phyloP scores from a whole-genome alignment of 768 basidiomycete species.

The Daedaleopsis nitida region DNA sequence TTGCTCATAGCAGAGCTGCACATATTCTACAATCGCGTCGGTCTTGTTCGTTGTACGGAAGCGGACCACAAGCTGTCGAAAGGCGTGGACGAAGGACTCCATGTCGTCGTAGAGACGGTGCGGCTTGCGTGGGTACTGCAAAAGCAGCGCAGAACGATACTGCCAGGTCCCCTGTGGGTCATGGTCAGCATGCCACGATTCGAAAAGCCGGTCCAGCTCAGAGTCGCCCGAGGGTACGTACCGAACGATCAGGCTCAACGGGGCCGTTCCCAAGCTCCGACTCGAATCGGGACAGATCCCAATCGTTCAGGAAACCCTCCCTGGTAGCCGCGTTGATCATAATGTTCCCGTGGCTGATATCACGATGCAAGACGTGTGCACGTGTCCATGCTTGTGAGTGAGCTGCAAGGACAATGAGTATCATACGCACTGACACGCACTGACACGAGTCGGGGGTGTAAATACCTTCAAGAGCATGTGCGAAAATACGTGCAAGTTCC shows the following conservation, averaged over 20 bases:
- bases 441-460: no score
- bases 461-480: no score
- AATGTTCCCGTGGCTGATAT: not conserved
- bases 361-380: not conserved
- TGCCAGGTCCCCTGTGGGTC: slow-evolving; percentile 3
- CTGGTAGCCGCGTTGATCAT: not conserved
- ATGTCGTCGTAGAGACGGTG: slow-evolving; percentile 4
- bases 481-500: not conserved
- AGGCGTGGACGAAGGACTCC: slow-evolving; percentile 13
- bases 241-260: not conserved
- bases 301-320: not conserved
- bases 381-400: not conserved
- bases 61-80: not conserved
- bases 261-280: not conserved
- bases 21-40: not conserved
- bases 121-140: slow-evolving; percentile 1
- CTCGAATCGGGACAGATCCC: not conserved
- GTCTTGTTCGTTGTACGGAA: not conserved
- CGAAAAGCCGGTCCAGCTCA: not conserved
- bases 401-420: not conserved
- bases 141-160: not conserved
- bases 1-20: no score
- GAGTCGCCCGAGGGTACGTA: not conserved
- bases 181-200: no score
- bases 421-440: not conserved